Evolutionary conservation across 768 basidiomycete species (phyloP).

Genomic region (Sarcodon aspratus): DNA sequence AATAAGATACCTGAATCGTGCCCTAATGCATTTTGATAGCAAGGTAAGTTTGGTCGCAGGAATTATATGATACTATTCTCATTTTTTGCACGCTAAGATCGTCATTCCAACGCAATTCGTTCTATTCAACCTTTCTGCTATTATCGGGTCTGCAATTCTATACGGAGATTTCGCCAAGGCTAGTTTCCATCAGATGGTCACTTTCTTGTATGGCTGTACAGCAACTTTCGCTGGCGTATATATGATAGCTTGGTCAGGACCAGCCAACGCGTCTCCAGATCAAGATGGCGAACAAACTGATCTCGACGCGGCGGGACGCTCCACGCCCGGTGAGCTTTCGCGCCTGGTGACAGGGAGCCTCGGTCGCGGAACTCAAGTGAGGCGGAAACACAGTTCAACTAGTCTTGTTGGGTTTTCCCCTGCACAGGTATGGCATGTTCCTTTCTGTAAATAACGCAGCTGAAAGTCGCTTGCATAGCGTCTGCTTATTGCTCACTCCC

Average conservation of each 20-base stretch:
- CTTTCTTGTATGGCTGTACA: constrained; percentile 77
- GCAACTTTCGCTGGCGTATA: constrained; percentile 90
- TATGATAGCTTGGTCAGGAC: constrained; percentile 60
- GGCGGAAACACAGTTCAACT: constrained; percentile 42
- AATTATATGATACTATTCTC: background rate
- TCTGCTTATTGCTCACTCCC: constrained; percentile 54
- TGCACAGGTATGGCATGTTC: constrained; percentile 41
- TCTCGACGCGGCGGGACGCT: constrained; percentile 26
- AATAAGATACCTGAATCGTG: constrained; percentile 75
- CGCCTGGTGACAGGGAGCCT: constrained; percentile 36
- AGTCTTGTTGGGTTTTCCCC: constrained; percentile 64
- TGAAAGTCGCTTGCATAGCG: constrained; percentile 26
- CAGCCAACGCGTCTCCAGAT: constrained; percentile 3
- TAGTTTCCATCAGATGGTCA: constrained; percentile 70
- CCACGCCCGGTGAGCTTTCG: constrained; percentile 22
- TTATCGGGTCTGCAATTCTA: constrained; percentile 85
- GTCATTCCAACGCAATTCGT: constrained; percentile 96
- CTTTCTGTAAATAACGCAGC: background rate
- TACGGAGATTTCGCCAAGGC: constrained; percentile 88
- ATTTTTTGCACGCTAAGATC: constrained; percentile 30
- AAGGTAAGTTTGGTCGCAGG: constrained; percentile 40
- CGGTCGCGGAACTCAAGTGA: constrained; percentile 18
- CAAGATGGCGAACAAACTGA: constrained; percentile 12
- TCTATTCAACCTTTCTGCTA: constrained; percentile 86
- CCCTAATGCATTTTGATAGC: constrained; percentile 87